Evolutionary conservation across 176 grass and related monocot species (phyloP).

Genomic region (Oryza rufipogon): DNA sequence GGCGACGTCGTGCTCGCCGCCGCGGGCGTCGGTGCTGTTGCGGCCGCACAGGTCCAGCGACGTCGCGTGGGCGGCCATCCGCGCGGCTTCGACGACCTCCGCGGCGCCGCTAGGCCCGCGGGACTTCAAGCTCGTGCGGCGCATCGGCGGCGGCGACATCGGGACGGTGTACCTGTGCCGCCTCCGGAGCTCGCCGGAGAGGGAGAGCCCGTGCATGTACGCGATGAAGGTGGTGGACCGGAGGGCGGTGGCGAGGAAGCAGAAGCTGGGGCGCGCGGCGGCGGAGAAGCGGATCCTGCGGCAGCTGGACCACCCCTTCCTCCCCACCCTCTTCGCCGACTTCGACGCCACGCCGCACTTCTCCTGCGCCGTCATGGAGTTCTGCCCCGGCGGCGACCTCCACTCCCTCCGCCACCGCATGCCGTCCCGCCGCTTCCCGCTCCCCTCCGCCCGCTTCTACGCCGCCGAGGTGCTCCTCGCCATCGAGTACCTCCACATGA

Average conservation of each 20-base stretch:
- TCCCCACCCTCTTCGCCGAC: conserved; percentile 81
- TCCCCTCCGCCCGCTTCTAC: conserved; percentile 70
- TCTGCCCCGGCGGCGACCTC: conserved; percentile 87
- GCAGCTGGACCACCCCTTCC: conserved; percentile 79
- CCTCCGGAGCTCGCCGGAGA: conserved; percentile 21
- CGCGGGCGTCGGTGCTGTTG: background rate
- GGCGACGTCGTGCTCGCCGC: background rate
- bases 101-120: conserved; percentile 35
- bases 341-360: conserved; percentile 74
- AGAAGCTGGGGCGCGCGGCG: conserved; percentile 71
- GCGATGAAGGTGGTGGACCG: conserved; percentile 99
- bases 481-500: conserved; percentile 90
- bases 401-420: conserved; percentile 83
- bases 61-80: conserved; percentile 53
- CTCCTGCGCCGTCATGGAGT: conserved; percentile 89
- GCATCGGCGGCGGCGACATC: conserved; percentile 85
- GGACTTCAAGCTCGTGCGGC: conserved; percentile 74
- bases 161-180: conserved; percentile 85
- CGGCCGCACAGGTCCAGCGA: conserved; percentile 70
- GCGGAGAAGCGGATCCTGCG: conserved; percentile 76
- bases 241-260: conserved; percentile 51
- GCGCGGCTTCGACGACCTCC: conserved; percentile 38
- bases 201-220: conserved; percentile 31
- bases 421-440: conserved; percentile 66
- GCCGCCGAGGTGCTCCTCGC: conserved; percentile 87